Conservation (phyloP, 805 yeast genomes). For the Danielozyma ontarioensis region DNA sequence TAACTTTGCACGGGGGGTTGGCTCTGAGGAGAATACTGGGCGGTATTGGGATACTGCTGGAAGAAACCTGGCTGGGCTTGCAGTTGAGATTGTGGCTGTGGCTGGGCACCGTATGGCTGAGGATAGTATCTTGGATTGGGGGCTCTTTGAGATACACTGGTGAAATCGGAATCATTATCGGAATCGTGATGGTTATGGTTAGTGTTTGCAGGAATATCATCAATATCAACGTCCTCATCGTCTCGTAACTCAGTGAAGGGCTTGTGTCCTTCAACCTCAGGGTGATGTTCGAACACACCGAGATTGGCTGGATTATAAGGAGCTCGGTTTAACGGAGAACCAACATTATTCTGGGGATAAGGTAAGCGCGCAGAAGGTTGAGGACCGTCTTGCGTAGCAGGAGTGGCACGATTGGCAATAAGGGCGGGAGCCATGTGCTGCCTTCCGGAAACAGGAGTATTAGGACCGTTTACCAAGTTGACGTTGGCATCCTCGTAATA, state of each 20-base stretch:
- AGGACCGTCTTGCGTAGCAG: constrained; percentile 17
- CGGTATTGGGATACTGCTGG: constrained; percentile 1
- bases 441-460: constrained; percentile 26
- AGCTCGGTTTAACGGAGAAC: constrained; percentile 14
- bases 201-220: constrained; percentile 3
- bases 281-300: constrained; percentile 42
- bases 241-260: constrained; percentile 38
- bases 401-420: constrained; percentile 22
- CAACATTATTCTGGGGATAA: constrained; percentile 15
- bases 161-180: constrained; percentile 58
- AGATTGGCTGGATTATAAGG: constrained; percentile 9
- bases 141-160: constrained; percentile 75
- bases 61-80: constrained; percentile 4
- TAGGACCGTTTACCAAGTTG: constrained; percentile 26
- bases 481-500: constrained; percentile 8
- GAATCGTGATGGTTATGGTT: constrained; percentile 19
- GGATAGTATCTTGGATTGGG: constrained; percentile 52
- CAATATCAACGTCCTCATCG: constrained; percentile 4
- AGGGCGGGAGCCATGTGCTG: constrained; percentile 28
- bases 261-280: constrained; percentile 41
- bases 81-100: constrained; percentile 3
- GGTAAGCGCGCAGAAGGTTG: constrained; percentile 14
- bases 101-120: constrained; percentile 5
- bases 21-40: not conserved
- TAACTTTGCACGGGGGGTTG: constrained; percentile 1